Conservation (phyloP, 2,329 filamentous ascomycete genomes). For the Gaeumannomyces sp. region DNA sequence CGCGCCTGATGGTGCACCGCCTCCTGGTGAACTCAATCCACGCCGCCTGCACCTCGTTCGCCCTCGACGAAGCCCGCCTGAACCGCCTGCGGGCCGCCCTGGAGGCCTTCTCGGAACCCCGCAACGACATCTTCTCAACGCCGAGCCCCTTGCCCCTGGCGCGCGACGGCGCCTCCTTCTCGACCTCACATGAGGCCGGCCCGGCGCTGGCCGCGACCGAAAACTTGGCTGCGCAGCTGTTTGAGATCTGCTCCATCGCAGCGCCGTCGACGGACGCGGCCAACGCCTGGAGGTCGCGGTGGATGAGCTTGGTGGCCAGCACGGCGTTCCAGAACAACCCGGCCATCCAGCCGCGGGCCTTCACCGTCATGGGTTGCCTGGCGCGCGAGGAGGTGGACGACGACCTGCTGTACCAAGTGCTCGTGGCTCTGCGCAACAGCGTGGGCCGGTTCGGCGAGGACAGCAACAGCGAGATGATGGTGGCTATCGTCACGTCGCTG, state of each 20-base stretch:
- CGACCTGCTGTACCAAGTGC: slow-evolving; percentile 63
- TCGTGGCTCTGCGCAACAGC: slow-evolving; percentile 60
- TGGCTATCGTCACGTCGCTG: slow-evolving; percentile 59
- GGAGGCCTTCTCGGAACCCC: slow-evolving; percentile 53
- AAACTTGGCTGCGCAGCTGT: slow-evolving; percentile 53
- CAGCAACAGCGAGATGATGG: slow-evolving; percentile 60
- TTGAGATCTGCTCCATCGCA: slow-evolving; percentile 57
- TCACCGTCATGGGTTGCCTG: slow-evolving; percentile 65
- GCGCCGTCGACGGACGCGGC: slow-evolving; percentile 59
- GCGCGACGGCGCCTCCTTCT: slow-evolving; percentile 47
- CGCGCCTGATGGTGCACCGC: slow-evolving; percentile 54
- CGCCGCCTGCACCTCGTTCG: slow-evolving; percentile 60
- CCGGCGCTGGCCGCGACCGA: slow-evolving; percentile 52
- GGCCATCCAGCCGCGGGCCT: slow-evolving; percentile 62
- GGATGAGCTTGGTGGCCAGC: slow-evolving; percentile 68
- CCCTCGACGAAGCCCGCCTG: slow-evolving; percentile 52
- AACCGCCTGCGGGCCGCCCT: slow-evolving; percentile 50
- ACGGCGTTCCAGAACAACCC: slow-evolving; percentile 69
- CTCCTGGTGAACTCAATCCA: slow-evolving; percentile 62
- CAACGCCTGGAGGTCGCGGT: slow-evolving; percentile 64
- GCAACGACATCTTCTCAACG: slow-evolving; percentile 50
- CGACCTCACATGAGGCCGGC: slow-evolving; percentile 47
- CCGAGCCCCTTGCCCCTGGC: slow-evolving; percentile 18
- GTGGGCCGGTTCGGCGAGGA: slow-evolving; percentile 60
- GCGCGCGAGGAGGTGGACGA: slow-evolving; percentile 68